phyloP scores from a whole-genome alignment of 192 early-diverging fungal species.

The Coemansia aciculifera region DNA sequence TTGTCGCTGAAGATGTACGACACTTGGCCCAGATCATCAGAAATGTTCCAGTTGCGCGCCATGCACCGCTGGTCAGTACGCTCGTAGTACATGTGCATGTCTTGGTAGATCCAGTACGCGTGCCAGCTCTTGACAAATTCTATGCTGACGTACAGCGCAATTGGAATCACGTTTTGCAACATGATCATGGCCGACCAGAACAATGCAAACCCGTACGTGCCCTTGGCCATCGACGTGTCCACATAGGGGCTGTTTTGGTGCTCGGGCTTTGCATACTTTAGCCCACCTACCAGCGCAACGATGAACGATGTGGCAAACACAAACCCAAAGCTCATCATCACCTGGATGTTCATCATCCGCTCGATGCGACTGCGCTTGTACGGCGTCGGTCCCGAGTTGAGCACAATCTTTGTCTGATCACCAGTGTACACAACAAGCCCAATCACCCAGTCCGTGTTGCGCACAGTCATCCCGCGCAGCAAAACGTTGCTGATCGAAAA shows the following conservation, averaged over 20 bases:
- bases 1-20: constrained; percentile 98
- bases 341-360: constrained; percentile 87
- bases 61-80: constrained; percentile 74
- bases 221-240: constrained; percentile 27
- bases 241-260: constrained; percentile 35
- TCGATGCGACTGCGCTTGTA: constrained; percentile 91
- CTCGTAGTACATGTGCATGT: constrained; percentile 88
- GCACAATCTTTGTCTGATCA: constrained; percentile 91
- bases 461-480: constrained; percentile 85
- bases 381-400: constrained; percentile 92
- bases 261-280: constrained; percentile 59
- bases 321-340: constrained; percentile 76
- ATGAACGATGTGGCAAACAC: constrained; percentile 72
- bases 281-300: constrained; percentile 63
- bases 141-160: constrained; percentile 90
- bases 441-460: constrained; percentile 90
- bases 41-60: constrained; percentile 83
- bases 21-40: constrained; percentile 93
- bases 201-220: constrained; percentile 66
- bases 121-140: constrained; percentile 90
- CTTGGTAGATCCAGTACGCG: constrained; percentile 88
- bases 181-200: constrained; percentile 86
- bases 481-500: constrained; percentile 78
- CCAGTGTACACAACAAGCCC: constrained; percentile 90
- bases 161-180: constrained; percentile 95